Percentiles rank a stretch among this genome's conserved stretches.
Conservation (phyloP, 2,329 filamentous ascomycete genomes). For the Talaromyces albobiverticillius region DNA sequence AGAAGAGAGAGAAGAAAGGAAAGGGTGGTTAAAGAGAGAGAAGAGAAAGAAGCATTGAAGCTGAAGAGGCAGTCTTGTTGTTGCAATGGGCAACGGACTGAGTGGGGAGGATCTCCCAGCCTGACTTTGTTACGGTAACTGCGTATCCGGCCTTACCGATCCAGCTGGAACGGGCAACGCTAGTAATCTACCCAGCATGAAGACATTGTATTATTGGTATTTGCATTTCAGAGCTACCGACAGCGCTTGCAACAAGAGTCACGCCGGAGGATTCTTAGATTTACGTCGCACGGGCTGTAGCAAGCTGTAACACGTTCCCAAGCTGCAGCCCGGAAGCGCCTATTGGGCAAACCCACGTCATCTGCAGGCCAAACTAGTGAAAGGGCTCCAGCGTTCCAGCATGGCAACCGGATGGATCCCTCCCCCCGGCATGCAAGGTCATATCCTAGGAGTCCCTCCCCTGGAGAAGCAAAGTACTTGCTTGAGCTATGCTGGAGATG, state of each 20-base stretch:
- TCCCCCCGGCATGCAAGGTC: background rate
- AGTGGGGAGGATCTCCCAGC: conserved; percentile 11
- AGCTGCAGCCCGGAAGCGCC: background rate
- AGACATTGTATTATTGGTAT: too few relatives aligned
- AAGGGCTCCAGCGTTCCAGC: too few relatives aligned
- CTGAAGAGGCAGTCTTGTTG: conserved; percentile 1
- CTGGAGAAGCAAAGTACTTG: too few relatives aligned
- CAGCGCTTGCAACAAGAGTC: background rate
- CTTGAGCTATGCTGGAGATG: too few relatives aligned
- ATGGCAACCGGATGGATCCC: background rate
- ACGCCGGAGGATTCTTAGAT: background rate
- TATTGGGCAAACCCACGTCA: background rate
- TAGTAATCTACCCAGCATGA: background rate
- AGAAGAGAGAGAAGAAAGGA: background rate
- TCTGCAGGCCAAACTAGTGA: background rate
- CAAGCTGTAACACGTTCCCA: conserved; percentile 6
- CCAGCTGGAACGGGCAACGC: background rate
- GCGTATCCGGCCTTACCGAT: background rate
- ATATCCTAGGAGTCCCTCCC: too few relatives aligned
- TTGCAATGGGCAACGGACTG: conserved; percentile 14
- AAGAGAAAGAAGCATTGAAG: conserved; percentile 6
- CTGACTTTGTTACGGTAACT: background rate
- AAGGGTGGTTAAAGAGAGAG: conserved; percentile 1
- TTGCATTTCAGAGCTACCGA: too few relatives aligned
- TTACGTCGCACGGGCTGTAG: background rate